Evolutionary conservation across 768 basidiomycete genomes (phyloP), one percentile per base, ranked within the genome.

Genomic region (Mycena crocata): DNA sequence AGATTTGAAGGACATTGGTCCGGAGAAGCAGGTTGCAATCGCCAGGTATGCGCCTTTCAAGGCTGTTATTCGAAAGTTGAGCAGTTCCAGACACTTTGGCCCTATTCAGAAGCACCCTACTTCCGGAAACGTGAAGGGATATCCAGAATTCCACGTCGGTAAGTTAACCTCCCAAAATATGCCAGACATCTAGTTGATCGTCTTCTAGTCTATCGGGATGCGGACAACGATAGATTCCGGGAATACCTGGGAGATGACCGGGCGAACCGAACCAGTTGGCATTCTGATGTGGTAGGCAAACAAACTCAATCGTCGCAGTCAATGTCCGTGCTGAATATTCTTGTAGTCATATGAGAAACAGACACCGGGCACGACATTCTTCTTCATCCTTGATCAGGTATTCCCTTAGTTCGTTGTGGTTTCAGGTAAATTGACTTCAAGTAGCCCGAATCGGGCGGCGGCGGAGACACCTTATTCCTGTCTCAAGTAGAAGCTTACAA

Each of bases 401-500:
- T n/a, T 51, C 51, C 28, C 34, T 19, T 24, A 32, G 28, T 32
- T 34, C 8, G 28, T 35, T 23, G n/a, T 17, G 4, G 12, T 24
- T 35, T 6, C 17, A 14, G 39, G 17, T 34, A 9, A 19, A 39
- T 57, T 64, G 35, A 26, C 50, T 26, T 15, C 15, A 56, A 28
- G 23, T 46, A 79, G 76, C 82, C 82, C 56, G 68, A 76, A 61
- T 61, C 69, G 40, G 86, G 62, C 23, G 30, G 49, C 6, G 68
- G 86, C 8, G 87, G 88, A 17, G 87, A 88, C 75, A 87, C 87
- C 1, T 80, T 87, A 67, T 89, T 88, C 77, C 73, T 82, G 1
- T 87, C 86, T 9, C 85, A 87, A 66, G 87, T 84, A 34, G 87
- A 87, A 68, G 88, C 87, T 0, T 89, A 88, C 77, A 86, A 85